These are phyloP conservation scores for Litchi chinensis DNA, from an alignment of 345 rosid species.

Conservation along the genomic window DNA sequence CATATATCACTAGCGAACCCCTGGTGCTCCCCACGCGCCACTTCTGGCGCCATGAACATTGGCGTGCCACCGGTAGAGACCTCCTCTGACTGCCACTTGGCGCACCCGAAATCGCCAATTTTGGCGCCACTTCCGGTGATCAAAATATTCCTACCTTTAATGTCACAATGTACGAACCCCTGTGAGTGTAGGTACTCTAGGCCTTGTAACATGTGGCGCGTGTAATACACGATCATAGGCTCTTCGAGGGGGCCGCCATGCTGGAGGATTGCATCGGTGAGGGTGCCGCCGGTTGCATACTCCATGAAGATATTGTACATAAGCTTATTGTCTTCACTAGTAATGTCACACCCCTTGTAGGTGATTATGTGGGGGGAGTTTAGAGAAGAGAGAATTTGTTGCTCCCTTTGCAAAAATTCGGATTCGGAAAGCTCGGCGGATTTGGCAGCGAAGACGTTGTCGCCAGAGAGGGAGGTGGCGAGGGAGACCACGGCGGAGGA, in stretches of 20 bases:
- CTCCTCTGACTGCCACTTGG: conserved; percentile 35
- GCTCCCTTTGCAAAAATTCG: conserved; percentile 57
- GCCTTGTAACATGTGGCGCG: conserved; percentile 58
- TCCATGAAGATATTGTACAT: conserved; percentile 71
- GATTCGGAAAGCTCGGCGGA: conserved; percentile 52
- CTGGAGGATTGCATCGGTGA: conserved; percentile 37
- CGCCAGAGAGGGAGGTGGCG: conserved; percentile 42
- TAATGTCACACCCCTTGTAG: conserved; percentile 61
- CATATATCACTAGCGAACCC: conserved; percentile 63
- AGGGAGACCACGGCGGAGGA: conserved; percentile 74
- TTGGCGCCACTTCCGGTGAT: conserved; percentile 51
- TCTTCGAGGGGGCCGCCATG: conserved; percentile 50
- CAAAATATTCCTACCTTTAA: conserved; percentile 68
- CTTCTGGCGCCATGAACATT: conserved; percentile 84
- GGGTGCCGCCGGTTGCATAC: conserved; percentile 58
- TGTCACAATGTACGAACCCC: conserved; percentile 73
- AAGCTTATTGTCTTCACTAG: conserved; percentile 33
- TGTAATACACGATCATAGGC: conserved; percentile 38
- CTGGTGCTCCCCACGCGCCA: conserved; percentile 80
- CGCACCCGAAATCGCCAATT: conserved; percentile 80
- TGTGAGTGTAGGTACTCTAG: conserved; percentile 59
- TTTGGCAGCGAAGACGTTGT: conserved; percentile 62
- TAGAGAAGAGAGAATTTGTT: conserved; percentile 48
- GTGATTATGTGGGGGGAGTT: conserved; percentile 51
- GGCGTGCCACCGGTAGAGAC: conserved; percentile 59